Conservation (phyloP, 768 basidiomycete species). For the Symmetrospora coprosmae region DNA sequence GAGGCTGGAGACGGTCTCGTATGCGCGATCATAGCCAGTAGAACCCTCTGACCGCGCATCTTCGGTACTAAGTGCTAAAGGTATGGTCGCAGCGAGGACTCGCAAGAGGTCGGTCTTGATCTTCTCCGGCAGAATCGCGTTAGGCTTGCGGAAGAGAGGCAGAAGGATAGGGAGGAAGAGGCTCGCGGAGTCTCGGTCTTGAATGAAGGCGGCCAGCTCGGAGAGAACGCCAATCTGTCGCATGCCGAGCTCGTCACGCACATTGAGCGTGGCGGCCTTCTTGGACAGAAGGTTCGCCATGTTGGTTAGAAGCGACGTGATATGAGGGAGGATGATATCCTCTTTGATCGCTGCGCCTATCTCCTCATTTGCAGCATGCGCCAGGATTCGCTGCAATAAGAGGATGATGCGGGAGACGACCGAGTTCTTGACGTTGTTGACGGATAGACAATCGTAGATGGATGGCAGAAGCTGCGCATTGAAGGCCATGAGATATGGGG, state of each 20-base stretch:
- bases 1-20: constrained; percentile 55
- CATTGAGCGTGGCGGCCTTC: constrained; percentile 40
- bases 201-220: constrained; percentile 57
- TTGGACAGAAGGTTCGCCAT: constrained; percentile 55
- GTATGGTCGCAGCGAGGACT: constrained; percentile 53
- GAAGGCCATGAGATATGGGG: constrained; percentile 54
- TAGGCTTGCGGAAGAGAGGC: constrained; percentile 64
- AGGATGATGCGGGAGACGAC: constrained; percentile 73
- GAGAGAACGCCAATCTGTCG: constrained; percentile 72
- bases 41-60: constrained; percentile 33
- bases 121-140: constrained; percentile 65
- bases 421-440: constrained; percentile 68
- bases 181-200: constrained; percentile 56
- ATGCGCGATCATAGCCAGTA: constrained; percentile 39
- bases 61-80: constrained; percentile 44
- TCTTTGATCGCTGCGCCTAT: constrained; percentile 41
- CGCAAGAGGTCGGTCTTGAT: constrained; percentile 67
- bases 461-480: constrained; percentile 58
- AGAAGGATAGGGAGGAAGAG: constrained; percentile 57
- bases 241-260: constrained; percentile 47
- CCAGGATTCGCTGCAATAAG: constrained; percentile 55
- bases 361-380: constrained; percentile 44
- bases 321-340: constrained; percentile 52
- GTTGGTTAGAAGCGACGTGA: constrained; percentile 56
- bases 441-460: constrained; percentile 65